Evolutionary conservation across 768 basidiomycete genomes (phyloP).

Genomic region (Tylopilus subfusipes): DNA sequence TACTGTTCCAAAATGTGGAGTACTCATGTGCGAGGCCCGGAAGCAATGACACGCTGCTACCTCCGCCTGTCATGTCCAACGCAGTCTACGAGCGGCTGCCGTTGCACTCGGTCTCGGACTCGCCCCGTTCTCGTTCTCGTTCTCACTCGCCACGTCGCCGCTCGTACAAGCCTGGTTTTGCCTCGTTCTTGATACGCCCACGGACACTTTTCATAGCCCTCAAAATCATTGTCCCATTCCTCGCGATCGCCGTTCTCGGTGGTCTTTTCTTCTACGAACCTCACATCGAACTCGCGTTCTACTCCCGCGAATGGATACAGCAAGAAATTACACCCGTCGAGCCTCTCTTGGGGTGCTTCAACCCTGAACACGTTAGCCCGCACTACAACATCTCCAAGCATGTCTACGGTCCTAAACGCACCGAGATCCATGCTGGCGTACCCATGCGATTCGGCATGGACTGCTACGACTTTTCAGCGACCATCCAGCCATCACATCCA

Average conservation of each 20-base stretch:
- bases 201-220: constrained; percentile 38
- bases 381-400: constrained; percentile 64
- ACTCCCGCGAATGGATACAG: constrained; percentile 70
- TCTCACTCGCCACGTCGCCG: constrained; percentile 28
- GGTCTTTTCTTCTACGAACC: constrained; percentile 67
- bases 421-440: constrained; percentile 78
- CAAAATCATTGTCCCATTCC: constrained; percentile 42
- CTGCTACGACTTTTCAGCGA: constrained; percentile 91
- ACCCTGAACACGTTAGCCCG: constrained; percentile 53
- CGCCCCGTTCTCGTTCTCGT: constrained; percentile 24
- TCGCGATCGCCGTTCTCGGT: constrained; percentile 40
- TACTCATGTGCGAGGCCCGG: neutral
- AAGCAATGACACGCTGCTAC: neutral
- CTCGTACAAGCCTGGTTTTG: constrained; percentile 25
- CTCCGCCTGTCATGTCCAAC: constrained; percentile 33
- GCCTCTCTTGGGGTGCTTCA: constrained; percentile 74
- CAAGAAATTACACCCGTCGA: constrained; percentile 63
- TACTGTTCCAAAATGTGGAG: neutral
- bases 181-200: constrained; percentile 29
- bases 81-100: constrained; percentile 48
- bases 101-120: constrained; percentile 41
- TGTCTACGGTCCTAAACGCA: constrained; percentile 60
- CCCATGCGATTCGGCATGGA: constrained; percentile 76
- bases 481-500: constrained; percentile 46
- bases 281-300: constrained; percentile 82